Evolutionary conservation across 2,329 filamentous ascomycete species (phyloP).

Genomic region (Arthrobotrys sphaeroides): DNA sequence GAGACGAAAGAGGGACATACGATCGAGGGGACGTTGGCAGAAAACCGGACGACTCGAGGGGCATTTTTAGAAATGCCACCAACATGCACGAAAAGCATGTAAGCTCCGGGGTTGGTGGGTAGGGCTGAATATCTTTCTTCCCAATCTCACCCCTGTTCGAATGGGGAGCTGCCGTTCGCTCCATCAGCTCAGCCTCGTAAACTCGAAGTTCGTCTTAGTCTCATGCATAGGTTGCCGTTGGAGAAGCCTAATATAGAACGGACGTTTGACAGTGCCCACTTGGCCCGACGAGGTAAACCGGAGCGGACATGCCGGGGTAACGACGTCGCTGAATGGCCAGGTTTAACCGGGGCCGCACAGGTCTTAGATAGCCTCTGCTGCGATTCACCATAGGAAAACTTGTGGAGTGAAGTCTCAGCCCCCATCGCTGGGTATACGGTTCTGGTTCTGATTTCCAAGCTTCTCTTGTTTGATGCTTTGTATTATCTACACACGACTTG

Average conservation of each 20-base stretch:
- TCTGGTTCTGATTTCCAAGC: no score
- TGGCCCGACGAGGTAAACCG: slow-evolving; percentile 31
- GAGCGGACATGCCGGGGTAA: slow-evolving; percentile 32
- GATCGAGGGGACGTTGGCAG: background rate
- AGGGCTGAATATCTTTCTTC: slow-evolving; percentile 48
- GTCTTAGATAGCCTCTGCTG: background rate
- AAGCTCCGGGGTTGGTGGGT: slow-evolving; percentile 45
- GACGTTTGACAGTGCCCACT: slow-evolving; percentile 30
- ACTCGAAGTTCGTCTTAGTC: slow-evolving; percentile 1
- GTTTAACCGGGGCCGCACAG: slow-evolving; percentile 21
- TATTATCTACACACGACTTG: no score
- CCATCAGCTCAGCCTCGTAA: slow-evolving; percentile 51
- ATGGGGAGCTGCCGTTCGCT: slow-evolving; percentile 17
- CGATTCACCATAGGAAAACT: no score
- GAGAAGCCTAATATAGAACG: slow-evolving; percentile 53
- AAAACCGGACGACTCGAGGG: slow-evolving; percentile 2
- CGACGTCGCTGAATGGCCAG: slow-evolving; percentile 3
- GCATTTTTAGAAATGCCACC: slow-evolving; percentile 50
- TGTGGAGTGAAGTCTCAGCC: no score
- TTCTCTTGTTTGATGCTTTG: no score
- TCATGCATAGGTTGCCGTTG: slow-evolving; percentile 17
- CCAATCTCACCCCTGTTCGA: slow-evolving; percentile 18
- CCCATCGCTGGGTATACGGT: no score
- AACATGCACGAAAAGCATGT: slow-evolving; percentile 42
- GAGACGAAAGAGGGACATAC: slow-evolving; percentile 3